Base-by-base conservation (phyloP, 805 yeast species). In the Starmera quercuum region DNA sequence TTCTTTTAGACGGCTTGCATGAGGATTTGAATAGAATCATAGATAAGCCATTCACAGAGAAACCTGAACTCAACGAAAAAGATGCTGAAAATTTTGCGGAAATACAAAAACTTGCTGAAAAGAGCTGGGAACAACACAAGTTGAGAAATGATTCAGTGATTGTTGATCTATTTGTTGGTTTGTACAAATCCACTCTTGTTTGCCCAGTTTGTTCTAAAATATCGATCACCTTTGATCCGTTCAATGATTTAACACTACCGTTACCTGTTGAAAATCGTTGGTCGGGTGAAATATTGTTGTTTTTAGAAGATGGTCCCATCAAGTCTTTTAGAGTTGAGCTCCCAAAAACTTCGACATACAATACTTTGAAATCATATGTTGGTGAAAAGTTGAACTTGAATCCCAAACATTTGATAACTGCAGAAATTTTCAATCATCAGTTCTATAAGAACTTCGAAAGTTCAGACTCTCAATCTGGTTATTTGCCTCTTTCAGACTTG, bases 221-320 rank as follows among this genome's bases (percentile, higher is more conserved):
- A 7, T 81, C 94, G 19, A 71, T 90, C 18, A 88, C 97, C 0
- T 92, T 88, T 59, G 98, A 90, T 54, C 97, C 98, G 0, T 90
- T 77, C 51, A 85, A 78, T 59, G 96, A 87, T 51, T 61, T 90
- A 42, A 87, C 98, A 0, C 61, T 90, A 29, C 97, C 97, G 0
- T 63, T 90, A 17, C 97, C 97, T 1, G 73, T 80, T 2, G 73
- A 73, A 30, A 73, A 77, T 32, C 64, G 70, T 31, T 88, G 97
- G 95, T 59, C 63, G 21, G 79, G 77, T 26, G 68, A 68, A 15
- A 66, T 90, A 23, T 63, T 71, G 2, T 59, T 85, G 13, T 69
- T 87, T 21, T 77, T 83, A n/a, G 70, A 73, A 24, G 53, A 60
- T 14, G 73, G 77, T 7, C 58, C 54, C 8, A 73, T 79, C 1